phyloP scores from a whole-genome alignment of 169 alveolate genomes.

The Cryptosporidium xiaoi region DNA sequence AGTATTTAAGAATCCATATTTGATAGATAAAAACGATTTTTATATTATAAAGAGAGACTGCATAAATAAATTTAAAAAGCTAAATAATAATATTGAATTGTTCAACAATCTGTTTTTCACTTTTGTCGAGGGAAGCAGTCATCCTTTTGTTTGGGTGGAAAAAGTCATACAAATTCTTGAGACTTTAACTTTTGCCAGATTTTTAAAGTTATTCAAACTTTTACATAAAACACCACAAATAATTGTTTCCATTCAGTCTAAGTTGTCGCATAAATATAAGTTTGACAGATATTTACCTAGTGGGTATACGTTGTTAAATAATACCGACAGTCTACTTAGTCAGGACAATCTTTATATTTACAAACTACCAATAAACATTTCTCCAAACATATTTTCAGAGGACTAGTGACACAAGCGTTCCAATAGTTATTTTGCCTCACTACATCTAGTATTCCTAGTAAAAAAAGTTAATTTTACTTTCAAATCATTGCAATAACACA shows the following conservation, averaged over 20 bases:
- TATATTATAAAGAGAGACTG: constrained; percentile 33
- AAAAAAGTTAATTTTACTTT: no score
- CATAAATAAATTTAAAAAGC: constrained; percentile 21
- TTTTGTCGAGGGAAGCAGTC: constrained; percentile 32
- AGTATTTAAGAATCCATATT: constrained; percentile 25
- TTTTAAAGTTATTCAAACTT: constrained; percentile 8
- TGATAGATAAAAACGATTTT: constrained; percentile 24
- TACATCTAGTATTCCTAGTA: no score
- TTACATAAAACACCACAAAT: constrained; percentile 38
- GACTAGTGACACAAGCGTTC: not conserved
- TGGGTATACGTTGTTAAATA: constrained; percentile 33
- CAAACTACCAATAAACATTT: constrained; percentile 36
- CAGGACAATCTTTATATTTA: constrained; percentile 44
- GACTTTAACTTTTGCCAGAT: constrained; percentile 9
- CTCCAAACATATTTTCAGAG: constrained; percentile 21
- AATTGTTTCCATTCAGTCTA: constrained; percentile 43
- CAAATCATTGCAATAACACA: no score
- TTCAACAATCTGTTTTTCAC: constrained; percentile 22
- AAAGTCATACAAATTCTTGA: constrained; percentile 42
- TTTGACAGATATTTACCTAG: constrained; percentile 40
- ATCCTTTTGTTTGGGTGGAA: constrained; percentile 51
- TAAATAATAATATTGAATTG: constrained; percentile 29
- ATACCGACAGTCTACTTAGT: constrained; percentile 26
- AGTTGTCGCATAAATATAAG: constrained; percentile 19
- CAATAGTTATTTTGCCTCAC: no score